phyloP scores from a whole-genome alignment of 2,329 filamentous ascomycete genomes.

The Diaporthe sp. region DNA sequence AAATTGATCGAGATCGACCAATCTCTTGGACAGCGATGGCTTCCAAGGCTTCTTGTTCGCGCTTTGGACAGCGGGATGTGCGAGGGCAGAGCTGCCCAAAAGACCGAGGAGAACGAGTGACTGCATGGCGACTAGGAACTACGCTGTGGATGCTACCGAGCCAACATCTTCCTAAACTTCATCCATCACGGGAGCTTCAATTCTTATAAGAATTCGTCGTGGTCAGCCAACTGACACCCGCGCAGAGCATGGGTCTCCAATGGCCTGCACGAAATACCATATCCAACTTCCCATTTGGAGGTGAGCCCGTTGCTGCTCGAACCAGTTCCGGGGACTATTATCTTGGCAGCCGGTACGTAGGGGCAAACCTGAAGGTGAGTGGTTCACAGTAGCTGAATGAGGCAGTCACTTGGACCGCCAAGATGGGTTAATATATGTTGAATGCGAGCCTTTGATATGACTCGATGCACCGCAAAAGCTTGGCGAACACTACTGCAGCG shows the following conservation, averaged over 20 bases:
- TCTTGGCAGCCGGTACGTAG: constrained; percentile 15
- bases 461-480: constrained; percentile 33
- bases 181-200: background rate
- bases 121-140: constrained; percentile 31
- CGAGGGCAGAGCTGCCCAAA: constrained; percentile 34
- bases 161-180: background rate
- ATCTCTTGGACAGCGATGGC: constrained; percentile 40
- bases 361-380: constrained; percentile 10
- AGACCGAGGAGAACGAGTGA: constrained; percentile 31
- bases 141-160: constrained; percentile 10
- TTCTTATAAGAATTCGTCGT: constrained; percentile 11
- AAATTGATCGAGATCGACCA: constrained; percentile 51
- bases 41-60: constrained; percentile 29
- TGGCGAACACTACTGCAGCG: constrained; percentile 30
- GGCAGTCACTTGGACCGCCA: constrained; percentile 29
- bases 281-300: constrained; percentile 31
- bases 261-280: constrained; percentile 4
- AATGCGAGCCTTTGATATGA: constrained; percentile 24
- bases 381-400: constrained; percentile 30
- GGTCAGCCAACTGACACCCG: background rate
- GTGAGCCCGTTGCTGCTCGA: constrained; percentile 13
- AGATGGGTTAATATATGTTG: constrained; percentile 20
- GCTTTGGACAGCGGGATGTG: constrained; percentile 22
- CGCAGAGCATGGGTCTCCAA: constrained; percentile 8
- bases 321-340: constrained; percentile 26